Conservation (phyloP, 352 stramenopile species). For the Saprolegnia diclina region DNA sequence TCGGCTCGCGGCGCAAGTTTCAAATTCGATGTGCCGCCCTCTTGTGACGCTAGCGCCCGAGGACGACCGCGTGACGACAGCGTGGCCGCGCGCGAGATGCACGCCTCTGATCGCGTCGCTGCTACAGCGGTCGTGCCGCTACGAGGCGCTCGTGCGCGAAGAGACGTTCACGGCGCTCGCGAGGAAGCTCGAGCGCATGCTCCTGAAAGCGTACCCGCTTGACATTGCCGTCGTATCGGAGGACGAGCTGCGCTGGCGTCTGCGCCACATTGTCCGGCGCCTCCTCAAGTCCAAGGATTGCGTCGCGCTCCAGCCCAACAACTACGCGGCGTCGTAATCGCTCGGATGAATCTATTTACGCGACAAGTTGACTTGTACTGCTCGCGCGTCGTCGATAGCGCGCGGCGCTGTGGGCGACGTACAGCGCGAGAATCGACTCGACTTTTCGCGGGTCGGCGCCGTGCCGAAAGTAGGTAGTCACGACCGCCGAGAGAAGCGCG, state of each 20-base stretch:
- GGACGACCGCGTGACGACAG: not conserved
- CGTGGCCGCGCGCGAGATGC: not conserved
- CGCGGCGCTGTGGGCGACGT: not conserved
- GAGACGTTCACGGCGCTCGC: conserved; percentile 7
- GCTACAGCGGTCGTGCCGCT: not conserved
- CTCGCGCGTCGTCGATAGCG: too few species aligned
- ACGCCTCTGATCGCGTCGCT: not conserved
- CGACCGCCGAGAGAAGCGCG: not conserved
- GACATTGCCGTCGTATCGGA: not conserved
- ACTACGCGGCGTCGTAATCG: not conserved
- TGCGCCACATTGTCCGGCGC: conserved; percentile 1
- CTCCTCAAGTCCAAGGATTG: conserved; percentile 7
- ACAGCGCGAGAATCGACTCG: not conserved
- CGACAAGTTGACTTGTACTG: not conserved
- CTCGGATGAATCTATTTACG: not conserved
- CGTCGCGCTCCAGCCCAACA: conserved; percentile 11
- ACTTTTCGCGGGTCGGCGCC: not conserved
- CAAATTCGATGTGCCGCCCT: conserved; percentile 7
- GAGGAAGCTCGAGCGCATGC: conserved; percentile 13
- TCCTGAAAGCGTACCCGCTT: conserved; percentile 3
- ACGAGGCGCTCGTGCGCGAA: not conserved
- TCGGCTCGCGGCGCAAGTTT: not conserved
- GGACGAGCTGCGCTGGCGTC: not conserved
- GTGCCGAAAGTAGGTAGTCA: not conserved
- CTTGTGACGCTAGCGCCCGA: not conserved